These are phyloP conservation scores for grape (Vitis vinifera) DNA, from an alignment of 164 flowering plant species.

Conservation along the genomic window ASM3070453v1 NC_081805.1:24817501-24818000, in stretches of 20 bases:
- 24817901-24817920: too few relatives aligned
- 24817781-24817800: too few relatives aligned
- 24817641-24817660: background rate
- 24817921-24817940: too few relatives aligned
- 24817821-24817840: too few relatives aligned
- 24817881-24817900: too few relatives aligned
- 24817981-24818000: too few relatives aligned
- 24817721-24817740: background rate
- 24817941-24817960: too few relatives aligned
- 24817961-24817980: too few relatives aligned
- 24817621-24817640: constrained; percentile 9
- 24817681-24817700: constrained; percentile 14
- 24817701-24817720: background rate
- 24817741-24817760: background rate
- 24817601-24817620: background rate
- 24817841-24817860: too few relatives aligned
- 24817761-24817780: background rate
- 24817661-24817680: constrained; percentile 4
- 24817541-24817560: constrained; percentile 5
- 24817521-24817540: constrained; percentile 17
- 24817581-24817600: constrained; percentile 1
- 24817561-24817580: constrained; percentile 6
- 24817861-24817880: too few relatives aligned
- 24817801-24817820: too few relatives aligned
- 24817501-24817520: background rate